Evolutionary conservation across 2,329 filamentous ascomycete genomes (phyloP).

Genomic region (Pseudofabraea citricarpa): DNA sequence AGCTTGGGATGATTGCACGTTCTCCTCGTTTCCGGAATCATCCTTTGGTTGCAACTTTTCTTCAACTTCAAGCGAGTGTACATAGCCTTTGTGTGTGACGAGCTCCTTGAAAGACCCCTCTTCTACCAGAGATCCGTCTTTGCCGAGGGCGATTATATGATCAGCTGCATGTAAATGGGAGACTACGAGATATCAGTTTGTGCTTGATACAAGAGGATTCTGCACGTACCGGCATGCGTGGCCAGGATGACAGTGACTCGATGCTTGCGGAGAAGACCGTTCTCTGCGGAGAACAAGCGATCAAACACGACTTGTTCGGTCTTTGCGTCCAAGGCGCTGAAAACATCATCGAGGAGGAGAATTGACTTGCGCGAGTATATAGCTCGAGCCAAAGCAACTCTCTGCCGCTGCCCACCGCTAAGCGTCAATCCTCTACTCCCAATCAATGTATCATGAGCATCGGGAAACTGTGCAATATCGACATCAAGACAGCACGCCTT

Average conservation of each 20-base stretch:
- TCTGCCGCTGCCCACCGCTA: slow-evolving; percentile 60
- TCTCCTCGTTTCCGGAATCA: not conserved
- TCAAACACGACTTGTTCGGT: slow-evolving; percentile 9
- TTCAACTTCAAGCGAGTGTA: slow-evolving; percentile 11
- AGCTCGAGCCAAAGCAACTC: slow-evolving; percentile 59
- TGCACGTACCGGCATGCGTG: not conserved
- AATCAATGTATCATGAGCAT: slow-evolving; percentile 28
- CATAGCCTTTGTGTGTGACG: slow-evolving; percentile 5
- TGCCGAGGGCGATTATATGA: slow-evolving; percentile 29
- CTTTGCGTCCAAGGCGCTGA: slow-evolving; percentile 12
- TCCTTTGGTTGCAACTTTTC: not conserved
- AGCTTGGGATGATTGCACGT: slow-evolving; percentile 19
- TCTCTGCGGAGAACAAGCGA: slow-evolving; percentile 7
- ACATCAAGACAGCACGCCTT: slow-evolving; percentile 30
- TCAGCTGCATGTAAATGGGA: slow-evolving; percentile 32
- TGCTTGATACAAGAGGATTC: slow-evolving; percentile 8
- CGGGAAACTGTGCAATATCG: slow-evolving; percentile 28
- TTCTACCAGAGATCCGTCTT: slow-evolving; percentile 22
- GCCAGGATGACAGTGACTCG: slow-evolving; percentile 31
- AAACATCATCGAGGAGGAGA: slow-evolving; percentile 14
- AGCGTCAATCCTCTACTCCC: slow-evolving; percentile 64
- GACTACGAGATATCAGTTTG: slow-evolving; percentile 27
- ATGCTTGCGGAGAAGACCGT: slow-evolving; percentile 15
- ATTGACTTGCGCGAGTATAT: slow-evolving; percentile 26
- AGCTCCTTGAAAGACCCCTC: slow-evolving; percentile 26